These are phyloP conservation scores for Botrytis hyacinthi DNA, from an alignment of 2,329 filamentous ascomycete genomes.

Conservation along the genomic window DNA sequence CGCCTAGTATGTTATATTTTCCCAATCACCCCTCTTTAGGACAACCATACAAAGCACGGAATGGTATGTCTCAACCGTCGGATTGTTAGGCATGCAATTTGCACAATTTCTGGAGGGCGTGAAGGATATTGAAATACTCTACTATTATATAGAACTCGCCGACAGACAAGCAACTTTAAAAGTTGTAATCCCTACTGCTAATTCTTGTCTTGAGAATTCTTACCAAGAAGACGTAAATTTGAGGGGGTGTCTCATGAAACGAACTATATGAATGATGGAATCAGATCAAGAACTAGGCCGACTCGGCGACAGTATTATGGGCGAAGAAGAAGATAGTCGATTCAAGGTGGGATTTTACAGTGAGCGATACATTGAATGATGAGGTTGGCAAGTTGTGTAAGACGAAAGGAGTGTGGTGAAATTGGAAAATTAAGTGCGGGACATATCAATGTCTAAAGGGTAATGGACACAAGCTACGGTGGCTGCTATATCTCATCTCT, in stretches of 20 bases:
- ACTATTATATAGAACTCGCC: accelerated
- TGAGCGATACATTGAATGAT: not conserved
- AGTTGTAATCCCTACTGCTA: not conserved
- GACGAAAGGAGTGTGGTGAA: not conserved
- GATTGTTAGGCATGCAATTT: not conserved
- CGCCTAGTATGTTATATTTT: not conserved
- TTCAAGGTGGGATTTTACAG: not conserved
- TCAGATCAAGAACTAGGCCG: not conserved
- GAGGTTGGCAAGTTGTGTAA: not conserved
- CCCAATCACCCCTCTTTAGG: not conserved
- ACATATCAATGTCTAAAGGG: not conserved
- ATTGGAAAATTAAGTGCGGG: not conserved
- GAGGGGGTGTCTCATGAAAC: not conserved
- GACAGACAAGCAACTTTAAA: not conserved
- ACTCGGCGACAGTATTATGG: not conserved
- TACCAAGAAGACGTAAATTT: not conserved
- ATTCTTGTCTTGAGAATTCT: too few species aligned
- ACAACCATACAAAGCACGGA: not conserved
- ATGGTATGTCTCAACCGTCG: not conserved
- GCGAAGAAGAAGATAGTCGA: not conserved
- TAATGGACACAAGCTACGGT: not conserved
- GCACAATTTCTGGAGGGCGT: not conserved
- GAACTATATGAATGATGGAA: not conserved
- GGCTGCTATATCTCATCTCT: not conserved
- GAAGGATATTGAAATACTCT: not conserved